Conservation (phyloP, 1,284 basidiomycete genomes). For the Boletus sp. region DNA sequence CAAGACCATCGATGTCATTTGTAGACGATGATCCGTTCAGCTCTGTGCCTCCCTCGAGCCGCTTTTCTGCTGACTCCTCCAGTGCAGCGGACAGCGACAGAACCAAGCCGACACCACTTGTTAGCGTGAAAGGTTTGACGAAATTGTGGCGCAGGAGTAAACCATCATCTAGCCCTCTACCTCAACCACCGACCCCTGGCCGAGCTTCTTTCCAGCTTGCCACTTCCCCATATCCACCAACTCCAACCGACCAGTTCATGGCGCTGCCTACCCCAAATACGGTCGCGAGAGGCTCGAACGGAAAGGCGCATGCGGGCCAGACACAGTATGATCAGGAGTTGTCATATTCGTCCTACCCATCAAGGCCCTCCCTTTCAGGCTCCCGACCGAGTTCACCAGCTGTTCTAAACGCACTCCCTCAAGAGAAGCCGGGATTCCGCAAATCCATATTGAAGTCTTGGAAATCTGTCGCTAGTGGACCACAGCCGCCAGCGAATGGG, state of each 20-base stretch:
- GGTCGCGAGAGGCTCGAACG: slow-evolving; percentile 18
- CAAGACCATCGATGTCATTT: slow-evolving; percentile 34
- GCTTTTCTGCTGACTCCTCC: slow-evolving; percentile 74
- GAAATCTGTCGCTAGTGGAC: slow-evolving; percentile 47
- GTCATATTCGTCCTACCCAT: slow-evolving; percentile 53
- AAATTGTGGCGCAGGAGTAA: slow-evolving; percentile 76
- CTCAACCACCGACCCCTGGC: slow-evolving; percentile 36
- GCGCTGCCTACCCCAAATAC: slow-evolving; percentile 17
- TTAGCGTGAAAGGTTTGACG: slow-evolving; percentile 70
- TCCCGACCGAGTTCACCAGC: slow-evolving; percentile 32
- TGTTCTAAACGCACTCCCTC: slow-evolving; percentile 21
- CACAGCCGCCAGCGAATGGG: slow-evolving; percentile 31
- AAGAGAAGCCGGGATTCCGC: slow-evolving; percentile 48
- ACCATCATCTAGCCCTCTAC: slow-evolving; percentile 45
- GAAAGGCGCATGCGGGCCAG: slow-evolving; percentile 43
- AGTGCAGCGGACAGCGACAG: slow-evolving; percentile 42
- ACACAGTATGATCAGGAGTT: slow-evolving; percentile 70
- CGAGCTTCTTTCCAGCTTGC: slow-evolving; percentile 30
- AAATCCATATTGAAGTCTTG: slow-evolving; percentile 74
- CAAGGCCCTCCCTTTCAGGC: slow-evolving; percentile 32
- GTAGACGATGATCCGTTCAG: slow-evolving; percentile 23
- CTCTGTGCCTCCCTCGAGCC: slow-evolving; percentile 50
- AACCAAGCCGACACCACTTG: slow-evolving; percentile 42
- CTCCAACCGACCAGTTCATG: slow-evolving; percentile 31
- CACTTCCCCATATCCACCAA: slow-evolving; percentile 18